These are phyloP conservation scores for Neocucurbitaria cava DNA, from an alignment of 2,329 filamentous ascomycete species.

Conservation along the genomic window DNA sequence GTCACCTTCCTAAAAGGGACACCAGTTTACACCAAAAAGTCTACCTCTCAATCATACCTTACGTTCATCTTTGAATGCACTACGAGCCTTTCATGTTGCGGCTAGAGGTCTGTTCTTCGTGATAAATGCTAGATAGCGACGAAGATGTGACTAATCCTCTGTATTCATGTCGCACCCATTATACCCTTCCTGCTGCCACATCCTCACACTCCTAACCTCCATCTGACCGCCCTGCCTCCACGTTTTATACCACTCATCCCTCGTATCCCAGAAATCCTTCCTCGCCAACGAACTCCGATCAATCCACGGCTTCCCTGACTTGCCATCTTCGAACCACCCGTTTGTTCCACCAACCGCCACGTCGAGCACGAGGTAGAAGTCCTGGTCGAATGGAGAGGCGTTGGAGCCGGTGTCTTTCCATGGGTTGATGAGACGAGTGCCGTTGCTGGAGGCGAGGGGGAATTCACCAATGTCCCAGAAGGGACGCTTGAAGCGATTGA, in stretches of 20 bases:
- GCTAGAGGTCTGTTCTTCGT: no score
- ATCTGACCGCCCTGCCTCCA: slow-evolving; percentile 71
- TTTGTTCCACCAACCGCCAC: slow-evolving; percentile 79
- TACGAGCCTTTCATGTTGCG: no score
- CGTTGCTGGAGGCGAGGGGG: slow-evolving; percentile 68
- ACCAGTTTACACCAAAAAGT: no score
- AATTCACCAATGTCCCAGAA: slow-evolving; percentile 75
- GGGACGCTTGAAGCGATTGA: slow-evolving; percentile 72
- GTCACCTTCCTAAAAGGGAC: background rate
- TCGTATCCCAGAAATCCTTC: slow-evolving; percentile 78
- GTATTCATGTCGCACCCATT: slow-evolving; percentile 55
- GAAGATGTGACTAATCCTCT: no score
- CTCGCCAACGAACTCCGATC: slow-evolving; percentile 70
- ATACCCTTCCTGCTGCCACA: slow-evolving; percentile 58
- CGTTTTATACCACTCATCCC: slow-evolving; percentile 71
- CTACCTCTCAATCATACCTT: no score
- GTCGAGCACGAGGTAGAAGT: slow-evolving; percentile 79
- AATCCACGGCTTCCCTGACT: slow-evolving; percentile 78
- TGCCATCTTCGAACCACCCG: slow-evolving; percentile 81
- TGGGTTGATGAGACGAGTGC: slow-evolving; percentile 67
- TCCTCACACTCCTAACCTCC: slow-evolving; percentile 71
- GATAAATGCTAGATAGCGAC: no score
- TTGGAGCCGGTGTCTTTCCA: slow-evolving; percentile 68
- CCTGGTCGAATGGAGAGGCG: slow-evolving; percentile 76
- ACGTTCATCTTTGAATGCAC: background rate